Base-by-base conservation (phyloP, 306 rosid genomes). In the Dryas alaskensis region DNA sequence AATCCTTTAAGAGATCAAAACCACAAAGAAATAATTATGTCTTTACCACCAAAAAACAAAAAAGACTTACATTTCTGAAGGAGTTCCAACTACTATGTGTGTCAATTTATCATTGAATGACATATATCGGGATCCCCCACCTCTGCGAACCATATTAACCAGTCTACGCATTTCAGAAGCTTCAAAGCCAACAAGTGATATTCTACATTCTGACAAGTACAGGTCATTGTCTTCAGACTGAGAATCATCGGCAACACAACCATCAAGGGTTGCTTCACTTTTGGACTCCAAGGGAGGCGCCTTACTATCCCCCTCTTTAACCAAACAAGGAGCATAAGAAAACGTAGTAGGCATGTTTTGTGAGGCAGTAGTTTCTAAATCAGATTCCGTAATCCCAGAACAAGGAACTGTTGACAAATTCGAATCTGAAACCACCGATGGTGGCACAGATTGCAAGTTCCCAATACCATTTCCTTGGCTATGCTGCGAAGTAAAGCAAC, bases 41-140 rank as follows among this genome's bases (percentile, higher is more conserved):
- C 39, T 80, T 73, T 45, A 47, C 27, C 70, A 54, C 40, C 44
- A 72, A 6, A 22, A 37, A 52, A 43, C 62, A 72, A 45, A 59
- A 65, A 61, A 58, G 48, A 73, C 88, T 88, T 82, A 94, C 98
- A 47, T 79, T 84, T 94, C 97, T 13, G 95, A 87, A 70, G 92
- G 96, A 70, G 73, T 79, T 72, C 98, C 98, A 83, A 88, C 83
- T 40, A 91, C 83, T 80, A 94, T 86, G 88, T 91, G 98, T 5
- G 97, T 94, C 86, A 94, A 81, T 74, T 80, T 89, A 74, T 89
- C 97, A 84, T 87, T 88, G 73, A 84, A 80, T 37, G 73, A 72
- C 88, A 91, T 86, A 82, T 85, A 91, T 19, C 96, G 86, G 70
- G 96, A 88, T 55, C 96, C 98, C 74, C 97, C 98, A 58, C 97